Evolutionary conservation across 2,329 filamentous ascomycete genomes (phyloP), one percentile per base, ranked within the genome.

Genomic region (Colletotrichum tofieldiae): DNA sequence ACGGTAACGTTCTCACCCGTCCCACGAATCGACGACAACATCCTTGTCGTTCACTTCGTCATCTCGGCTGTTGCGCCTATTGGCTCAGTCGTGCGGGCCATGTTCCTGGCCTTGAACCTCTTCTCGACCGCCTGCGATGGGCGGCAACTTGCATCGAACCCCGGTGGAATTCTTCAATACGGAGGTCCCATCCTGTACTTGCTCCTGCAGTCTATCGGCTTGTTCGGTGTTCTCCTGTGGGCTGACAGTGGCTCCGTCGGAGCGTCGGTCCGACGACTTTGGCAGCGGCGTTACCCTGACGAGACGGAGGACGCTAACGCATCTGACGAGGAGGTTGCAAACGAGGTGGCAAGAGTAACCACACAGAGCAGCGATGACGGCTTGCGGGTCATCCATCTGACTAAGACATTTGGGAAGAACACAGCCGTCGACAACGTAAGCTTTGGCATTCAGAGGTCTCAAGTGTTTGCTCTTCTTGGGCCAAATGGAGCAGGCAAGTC

Each of bases 401-500:
- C 92, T 41, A 98, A 98, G 81, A 87, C 89, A 0, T 98, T 98
- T 76, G 90, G 91, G 18, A 87, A 87, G 73, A 92, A 93, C 75
- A 90, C 91, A 0, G 95, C 94, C 3, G 94, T 98, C n/a, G 92
- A 97, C 76, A 93, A 98, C 77, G 90, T 97, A 52, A 94, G 93
- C 0, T 98, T 98, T 77, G 92, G 93, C 23, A 92, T 98, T 41
- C 89, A 89, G 20, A 90, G 90, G 60, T 93, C 93, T 61, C 93
- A 98, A 79, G 93, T 97, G 0, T 98, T 97, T 82, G 95, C 95
- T 0, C 87, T 98, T 0, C 88, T 98, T 1, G 95, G 95, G 0
- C 95, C 95, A 20, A 98, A 98, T 78, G 95, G 95, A 32, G 96
- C 95, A 1, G 95, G 95, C 69, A 98, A 98, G 78, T 94, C 92